Conservation (phyloP, 1,284 basidiomycete genomes). For the Boletus calvinii region DNA sequence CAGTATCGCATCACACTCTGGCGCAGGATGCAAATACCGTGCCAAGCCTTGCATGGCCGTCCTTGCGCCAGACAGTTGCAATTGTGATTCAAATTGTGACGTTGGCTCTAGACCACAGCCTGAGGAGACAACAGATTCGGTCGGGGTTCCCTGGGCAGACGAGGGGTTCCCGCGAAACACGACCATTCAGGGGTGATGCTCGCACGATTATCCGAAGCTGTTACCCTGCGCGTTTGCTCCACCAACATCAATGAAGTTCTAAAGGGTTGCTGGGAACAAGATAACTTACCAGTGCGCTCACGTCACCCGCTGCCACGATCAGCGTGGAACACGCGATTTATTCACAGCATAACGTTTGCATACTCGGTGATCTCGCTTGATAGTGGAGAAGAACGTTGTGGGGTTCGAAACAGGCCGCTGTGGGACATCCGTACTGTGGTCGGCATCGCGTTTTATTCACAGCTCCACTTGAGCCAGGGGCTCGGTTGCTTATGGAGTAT, state of each 20-base stretch:
- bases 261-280: background rate
- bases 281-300: background rate
- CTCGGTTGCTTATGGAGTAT: background rate
- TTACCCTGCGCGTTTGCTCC: conserved; percentile 1
- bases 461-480: conserved; percentile 4
- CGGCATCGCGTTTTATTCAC: conserved; percentile 3
- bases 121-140: background rate
- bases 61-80: background rate
- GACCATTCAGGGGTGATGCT: background rate
- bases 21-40: background rate
- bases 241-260: conserved; percentile 1
- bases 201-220: conserved; percentile 3
- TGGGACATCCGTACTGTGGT: conserved; percentile 6
- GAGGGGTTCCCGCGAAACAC: conserved; percentile 22
- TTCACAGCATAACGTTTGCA: conserved; percentile 9
- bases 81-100: background rate
- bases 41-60: no score
- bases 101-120: background rate
- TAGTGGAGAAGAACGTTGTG: conserved; percentile 27
- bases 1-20: conserved; percentile 1
- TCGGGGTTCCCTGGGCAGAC: background rate
- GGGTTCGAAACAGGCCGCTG: conserved; percentile 24
- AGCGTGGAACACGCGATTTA: conserved; percentile 6
- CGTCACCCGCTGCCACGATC: conserved; percentile 8
- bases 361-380: conserved; percentile 22